Percentiles rank a stretch among this genome's conserved stretches.
These are phyloP conservation scores for Bipolaris gigantea DNA, from an alignment of 2,329 filamentous ascomycete genomes.

Conservation along the genomic window DNA sequence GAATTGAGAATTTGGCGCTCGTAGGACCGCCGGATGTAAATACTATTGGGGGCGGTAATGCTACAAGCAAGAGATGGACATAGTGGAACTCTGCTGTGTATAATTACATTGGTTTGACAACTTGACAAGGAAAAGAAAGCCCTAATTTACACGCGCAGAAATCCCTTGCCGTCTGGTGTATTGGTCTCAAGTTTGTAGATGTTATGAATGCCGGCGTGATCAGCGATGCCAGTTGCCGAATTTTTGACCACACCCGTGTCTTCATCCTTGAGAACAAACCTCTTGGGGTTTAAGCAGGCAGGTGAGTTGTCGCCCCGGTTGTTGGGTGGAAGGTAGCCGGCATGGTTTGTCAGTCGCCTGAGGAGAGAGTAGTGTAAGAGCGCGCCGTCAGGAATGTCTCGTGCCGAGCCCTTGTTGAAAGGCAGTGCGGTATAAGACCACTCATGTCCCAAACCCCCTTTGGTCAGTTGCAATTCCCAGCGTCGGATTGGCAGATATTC, in stretches of 20 bases:
- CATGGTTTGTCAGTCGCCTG: not conserved
- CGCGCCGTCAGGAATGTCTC: not conserved
- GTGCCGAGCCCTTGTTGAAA: not conserved
- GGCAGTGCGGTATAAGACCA: not conserved
- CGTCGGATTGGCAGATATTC: slow-evolving; percentile 4
- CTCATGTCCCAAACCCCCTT: not conserved
- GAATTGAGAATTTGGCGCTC: slow-evolving; percentile 58
- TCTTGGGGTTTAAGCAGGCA: not conserved
- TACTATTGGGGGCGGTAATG: slow-evolving; percentile 17
- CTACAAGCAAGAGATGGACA: slow-evolving; percentile 1
- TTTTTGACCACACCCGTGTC: not conserved
- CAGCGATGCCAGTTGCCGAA: not conserved
- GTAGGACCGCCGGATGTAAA: slow-evolving; percentile 28
- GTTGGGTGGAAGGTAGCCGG: not conserved
- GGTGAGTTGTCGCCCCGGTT: not conserved
- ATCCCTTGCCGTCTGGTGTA: too few species aligned
- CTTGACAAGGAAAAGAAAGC: too few species aligned
- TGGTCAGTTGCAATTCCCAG: not conserved
- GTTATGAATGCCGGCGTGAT: not conserved
- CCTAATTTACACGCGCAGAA: too few species aligned
- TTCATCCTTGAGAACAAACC: not conserved
- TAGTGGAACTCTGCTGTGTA: not conserved
- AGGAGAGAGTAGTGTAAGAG: slow-evolving; percentile 1
- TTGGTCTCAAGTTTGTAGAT: not conserved
- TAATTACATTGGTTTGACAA: too few species aligned